These are phyloP conservation scores for Colletotrichum spaethianum DNA, from an alignment of 2,329 filamentous ascomycete species.

Conservation along the genomic window DNA sequence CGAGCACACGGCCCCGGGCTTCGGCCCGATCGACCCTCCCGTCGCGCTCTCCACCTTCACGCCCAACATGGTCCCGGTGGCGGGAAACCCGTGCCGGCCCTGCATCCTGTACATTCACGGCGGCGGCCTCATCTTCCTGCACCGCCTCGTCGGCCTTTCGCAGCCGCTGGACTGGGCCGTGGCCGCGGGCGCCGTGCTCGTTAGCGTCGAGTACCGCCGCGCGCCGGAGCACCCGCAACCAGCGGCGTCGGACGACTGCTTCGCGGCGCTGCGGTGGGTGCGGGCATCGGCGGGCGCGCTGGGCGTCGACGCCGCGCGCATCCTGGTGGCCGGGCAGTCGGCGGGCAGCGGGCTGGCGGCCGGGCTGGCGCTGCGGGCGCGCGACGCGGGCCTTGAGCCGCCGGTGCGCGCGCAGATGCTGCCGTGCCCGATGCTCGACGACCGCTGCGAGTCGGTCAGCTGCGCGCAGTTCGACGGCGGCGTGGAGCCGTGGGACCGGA, in stretches of 20 bases:
- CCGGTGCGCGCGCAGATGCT: conserved; percentile 44
- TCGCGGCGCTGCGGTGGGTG: conserved; percentile 43
- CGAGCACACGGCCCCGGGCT: conserved; percentile 42
- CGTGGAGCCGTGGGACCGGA: conserved; percentile 39
- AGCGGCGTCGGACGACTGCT: conserved; percentile 43
- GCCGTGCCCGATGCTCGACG: conserved; percentile 45
- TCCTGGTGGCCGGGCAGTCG: conserved; percentile 43
- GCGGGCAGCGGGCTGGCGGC: conserved; percentile 12
- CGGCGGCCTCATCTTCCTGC: conserved; percentile 45
- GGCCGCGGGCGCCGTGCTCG: conserved; percentile 42
- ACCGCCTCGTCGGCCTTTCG: conserved; percentile 44
- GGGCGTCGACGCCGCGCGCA: conserved; percentile 39
- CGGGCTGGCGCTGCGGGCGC: conserved; percentile 35
- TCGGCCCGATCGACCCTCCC: background rate
- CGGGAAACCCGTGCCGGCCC: background rate
- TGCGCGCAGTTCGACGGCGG: conserved; percentile 44
- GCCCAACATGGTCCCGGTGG: conserved; percentile 17
- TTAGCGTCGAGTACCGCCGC: conserved; percentile 47
- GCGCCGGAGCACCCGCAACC: conserved; percentile 46
- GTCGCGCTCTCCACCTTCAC: conserved; percentile 44
- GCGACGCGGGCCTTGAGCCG: conserved; percentile 37
- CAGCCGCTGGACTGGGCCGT: conserved; percentile 42
- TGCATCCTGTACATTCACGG: conserved; percentile 44
- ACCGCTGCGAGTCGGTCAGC: conserved; percentile 41
- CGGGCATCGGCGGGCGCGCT: conserved; percentile 37